A percentile compares a stretch with the other conserved stretches of the same genome.
Evolutionary conservation across 805 yeast species (phyloP).

Genomic region (Suhomyces sp.): DNA sequence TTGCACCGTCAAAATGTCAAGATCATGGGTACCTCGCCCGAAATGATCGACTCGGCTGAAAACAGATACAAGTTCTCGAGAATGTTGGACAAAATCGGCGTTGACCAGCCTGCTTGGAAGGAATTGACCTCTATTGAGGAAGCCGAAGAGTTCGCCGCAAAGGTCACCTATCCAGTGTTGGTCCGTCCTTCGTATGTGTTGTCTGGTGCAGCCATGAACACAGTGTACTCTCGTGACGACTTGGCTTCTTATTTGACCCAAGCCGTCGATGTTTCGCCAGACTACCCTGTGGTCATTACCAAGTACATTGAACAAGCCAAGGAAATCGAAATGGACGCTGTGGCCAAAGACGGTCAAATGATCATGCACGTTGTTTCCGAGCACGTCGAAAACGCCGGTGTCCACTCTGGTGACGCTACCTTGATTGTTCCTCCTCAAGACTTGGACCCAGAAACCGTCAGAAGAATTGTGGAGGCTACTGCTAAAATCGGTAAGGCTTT

Average conservation of each 20-base stretch:
- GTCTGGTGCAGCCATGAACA: constrained; percentile 99
- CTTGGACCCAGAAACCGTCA: constrained; percentile 85
- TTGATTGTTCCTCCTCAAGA: constrained; percentile 96
- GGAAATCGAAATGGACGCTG: constrained; percentile 99
- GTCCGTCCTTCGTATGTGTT: constrained; percentile 97
- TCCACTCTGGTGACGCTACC: constrained; percentile 99
- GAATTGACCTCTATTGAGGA: constrained; percentile 90
- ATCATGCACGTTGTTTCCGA: constrained; percentile 97
- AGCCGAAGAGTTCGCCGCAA: constrained; percentile 88
- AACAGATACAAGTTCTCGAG: constrained; percentile 96
- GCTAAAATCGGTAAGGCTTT: constrained; percentile 94
- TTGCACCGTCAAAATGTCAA: constrained; percentile 92
- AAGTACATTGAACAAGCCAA: constrained; percentile 95
- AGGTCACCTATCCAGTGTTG: constrained; percentile 88
- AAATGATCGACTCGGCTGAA: constrained; percentile 97
- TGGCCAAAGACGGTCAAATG: constrained; percentile 90
- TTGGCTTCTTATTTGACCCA: constrained; percentile 82
- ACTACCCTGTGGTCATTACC: constrained; percentile 95
- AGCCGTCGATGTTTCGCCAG: constrained; percentile 97
- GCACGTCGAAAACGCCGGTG: constrained; percentile 99
- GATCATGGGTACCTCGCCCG: constrained; percentile 95
- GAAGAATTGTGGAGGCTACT: constrained; percentile 89
- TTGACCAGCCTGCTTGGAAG: constrained; percentile 99
- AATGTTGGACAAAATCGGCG: constrained; percentile 93
- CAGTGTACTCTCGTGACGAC: constrained; percentile 87